Evolutionary conservation across 768 basidiomycete genomes (phyloP).

Genomic region (Dioszegia hungarica): DNA sequence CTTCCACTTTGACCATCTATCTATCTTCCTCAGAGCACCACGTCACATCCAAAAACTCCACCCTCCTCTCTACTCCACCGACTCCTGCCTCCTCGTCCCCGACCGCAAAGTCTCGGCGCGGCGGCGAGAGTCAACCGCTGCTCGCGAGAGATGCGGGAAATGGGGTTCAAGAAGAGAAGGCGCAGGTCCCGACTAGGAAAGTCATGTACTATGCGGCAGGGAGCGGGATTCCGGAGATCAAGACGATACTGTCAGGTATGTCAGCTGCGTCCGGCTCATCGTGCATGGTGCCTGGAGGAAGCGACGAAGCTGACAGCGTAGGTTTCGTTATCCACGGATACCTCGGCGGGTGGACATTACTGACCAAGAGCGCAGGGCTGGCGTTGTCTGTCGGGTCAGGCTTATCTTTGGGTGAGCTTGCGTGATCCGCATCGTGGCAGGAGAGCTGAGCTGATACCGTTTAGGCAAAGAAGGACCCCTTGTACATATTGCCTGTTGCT

Average conservation of each 20-base stretch:
- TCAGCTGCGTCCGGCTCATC: neutral
- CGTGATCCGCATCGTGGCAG: neutral
- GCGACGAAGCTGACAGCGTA: conserved; percentile 3
- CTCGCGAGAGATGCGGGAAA: conserved; percentile 8
- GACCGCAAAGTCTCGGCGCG: neutral
- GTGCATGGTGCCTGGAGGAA: neutral
- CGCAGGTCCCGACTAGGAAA: conserved; percentile 53
- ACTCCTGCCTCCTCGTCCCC: neutral
- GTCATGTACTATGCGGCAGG: conserved; percentile 89
- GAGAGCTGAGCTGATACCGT: neutral
- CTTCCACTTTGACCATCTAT: conserved; percentile 75
- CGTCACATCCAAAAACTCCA: conserved; percentile 80
- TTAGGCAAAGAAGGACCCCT: conserved; percentile 79
- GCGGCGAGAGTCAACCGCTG: conserved; percentile 9
- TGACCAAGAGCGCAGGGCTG: conserved; percentile 84
- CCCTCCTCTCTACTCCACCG: conserved; percentile 44
- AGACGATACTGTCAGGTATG: conserved; percentile 51
- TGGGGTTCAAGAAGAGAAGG: neutral
- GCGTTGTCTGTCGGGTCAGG: conserved; percentile 90
- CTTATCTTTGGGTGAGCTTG: conserved; percentile 65
- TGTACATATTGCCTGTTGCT: conserved; percentile 86
- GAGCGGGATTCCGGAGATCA: conserved; percentile 94
- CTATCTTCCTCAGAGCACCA: conserved; percentile 87
- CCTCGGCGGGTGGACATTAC: conserved; percentile 79
- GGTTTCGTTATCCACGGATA: conserved; percentile 98